Evolutionary conservation across 805 yeast genomes (phyloP).

Genomic region (Blastobotrys parvus): DNA sequence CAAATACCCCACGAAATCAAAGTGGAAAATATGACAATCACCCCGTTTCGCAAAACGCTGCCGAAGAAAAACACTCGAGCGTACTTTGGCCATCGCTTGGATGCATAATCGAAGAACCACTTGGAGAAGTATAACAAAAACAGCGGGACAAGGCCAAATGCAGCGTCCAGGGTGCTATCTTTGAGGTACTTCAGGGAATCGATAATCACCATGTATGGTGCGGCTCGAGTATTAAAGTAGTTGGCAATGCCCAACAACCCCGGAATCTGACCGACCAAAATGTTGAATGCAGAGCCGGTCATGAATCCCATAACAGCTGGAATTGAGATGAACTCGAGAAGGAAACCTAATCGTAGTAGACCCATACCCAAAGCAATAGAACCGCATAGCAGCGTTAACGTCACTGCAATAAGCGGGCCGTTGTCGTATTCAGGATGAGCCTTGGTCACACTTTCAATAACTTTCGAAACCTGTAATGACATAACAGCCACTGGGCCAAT

Average conservation of each 20-base stretch:
- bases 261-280: conserved; percentile 80
- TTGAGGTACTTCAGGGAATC: conserved; percentile 64
- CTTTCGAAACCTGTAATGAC: conserved; percentile 79
- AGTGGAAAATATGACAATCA: conserved; percentile 75
- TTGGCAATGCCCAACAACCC: conserved; percentile 66
- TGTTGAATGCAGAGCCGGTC: conserved; percentile 87
- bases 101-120: conserved; percentile 49
- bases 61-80: conserved; percentile 56
- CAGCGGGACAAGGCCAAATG: conserved; percentile 74
- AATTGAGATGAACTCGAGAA: conserved; percentile 78
- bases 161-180: conserved; percentile 69
- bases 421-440: conserved; percentile 35
- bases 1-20: conserved; percentile 73
- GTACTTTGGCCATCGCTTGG: conserved; percentile 54
- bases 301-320: conserved; percentile 94
- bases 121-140: conserved; percentile 68
- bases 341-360: conserved; percentile 72
- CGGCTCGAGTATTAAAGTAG: conserved; percentile 59
- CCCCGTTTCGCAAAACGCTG: conserved; percentile 71
- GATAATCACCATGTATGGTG: conserved; percentile 64
- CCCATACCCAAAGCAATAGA: conserved; percentile 79
- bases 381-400: conserved; percentile 75
- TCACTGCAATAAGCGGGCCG: conserved; percentile 72
- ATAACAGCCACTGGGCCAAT: conserved; percentile 97
- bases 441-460: conserved; percentile 53